Evolutionary conservation across 306 rosid genomes (phyloP).

Genomic region (Cyamopsis tetragonoloba): DNA sequence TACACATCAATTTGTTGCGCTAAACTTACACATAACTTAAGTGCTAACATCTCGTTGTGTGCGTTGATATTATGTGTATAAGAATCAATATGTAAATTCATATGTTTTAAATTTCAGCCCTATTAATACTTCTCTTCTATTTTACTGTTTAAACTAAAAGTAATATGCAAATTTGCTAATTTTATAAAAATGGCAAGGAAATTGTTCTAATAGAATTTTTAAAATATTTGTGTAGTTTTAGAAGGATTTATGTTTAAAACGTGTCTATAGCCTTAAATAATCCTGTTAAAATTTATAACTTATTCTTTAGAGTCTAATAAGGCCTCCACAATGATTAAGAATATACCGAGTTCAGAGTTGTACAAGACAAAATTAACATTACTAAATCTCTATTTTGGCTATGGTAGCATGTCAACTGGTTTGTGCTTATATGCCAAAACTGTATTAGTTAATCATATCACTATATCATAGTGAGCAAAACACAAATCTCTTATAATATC

Average conservation of each 20-base stretch:
- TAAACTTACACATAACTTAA: no score
- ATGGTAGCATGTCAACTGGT: conserved; percentile 99
- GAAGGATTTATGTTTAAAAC: conserved; percentile 15
- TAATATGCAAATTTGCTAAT: not conserved
- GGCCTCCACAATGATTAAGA: conserved; percentile 27
- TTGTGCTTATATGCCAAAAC: conserved; percentile 77
- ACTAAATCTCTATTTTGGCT: conserved; percentile 82
- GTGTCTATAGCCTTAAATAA: conserved; percentile 42
- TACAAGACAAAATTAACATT: conserved; percentile 43
- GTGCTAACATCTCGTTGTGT: no score
- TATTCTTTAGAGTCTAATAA: conserved; percentile 27
- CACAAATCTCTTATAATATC: conserved; percentile 15
- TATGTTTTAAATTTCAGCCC: conserved; percentile 6
- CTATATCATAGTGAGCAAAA: conserved; percentile 48
- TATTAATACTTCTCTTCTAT: not conserved
- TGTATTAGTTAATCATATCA: conserved; percentile 62
- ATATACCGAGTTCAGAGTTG: conserved; percentile 24
- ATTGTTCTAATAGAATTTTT: not conserved
- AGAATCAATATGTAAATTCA: no score
- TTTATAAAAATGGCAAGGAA: not conserved
- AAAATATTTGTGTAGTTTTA: conserved; percentile 3
- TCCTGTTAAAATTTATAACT: conserved; percentile 28
- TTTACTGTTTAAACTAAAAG: not conserved
- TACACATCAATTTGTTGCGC: no score
- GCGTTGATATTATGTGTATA: no score